A percentile compares a stretch with the other conserved stretches of the same genome.
phyloP scores from a whole-genome alignment of 192 early-diverging fungal genomes.

The Pilobolus umbonatus region DNA sequence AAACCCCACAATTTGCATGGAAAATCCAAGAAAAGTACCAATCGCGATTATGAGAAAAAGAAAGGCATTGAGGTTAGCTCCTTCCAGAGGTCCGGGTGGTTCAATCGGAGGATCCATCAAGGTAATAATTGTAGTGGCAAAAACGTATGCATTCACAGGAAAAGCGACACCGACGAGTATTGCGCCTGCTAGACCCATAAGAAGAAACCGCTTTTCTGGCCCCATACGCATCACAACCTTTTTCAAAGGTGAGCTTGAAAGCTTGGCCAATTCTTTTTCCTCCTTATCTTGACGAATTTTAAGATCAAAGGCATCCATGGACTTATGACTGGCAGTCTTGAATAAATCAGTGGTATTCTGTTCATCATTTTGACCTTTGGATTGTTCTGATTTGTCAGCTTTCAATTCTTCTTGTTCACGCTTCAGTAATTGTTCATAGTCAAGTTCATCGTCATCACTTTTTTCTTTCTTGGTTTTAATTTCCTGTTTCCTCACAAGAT shows the following conservation, averaged over 20 bases:
- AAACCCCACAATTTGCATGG: conserved; percentile 12
- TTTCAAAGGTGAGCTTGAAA: conserved; percentile 48
- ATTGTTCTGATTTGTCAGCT: background rate
- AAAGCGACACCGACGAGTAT: conserved; percentile 67
- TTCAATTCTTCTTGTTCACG: conserved; percentile 18
- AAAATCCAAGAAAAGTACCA: conserved; percentile 15
- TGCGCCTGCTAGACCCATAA: conserved; percentile 55
- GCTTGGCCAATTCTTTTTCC: conserved; percentile 27
- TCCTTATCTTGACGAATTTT: conserved; percentile 35
- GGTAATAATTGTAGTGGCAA: conserved; percentile 48
- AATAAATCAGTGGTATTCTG: background rate
- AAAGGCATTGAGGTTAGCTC: conserved; percentile 22
- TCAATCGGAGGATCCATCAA: conserved; percentile 29
- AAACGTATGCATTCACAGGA: conserved; percentile 67
- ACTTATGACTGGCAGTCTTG: too few relatives aligned
- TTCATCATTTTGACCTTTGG: background rate
- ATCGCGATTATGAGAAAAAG: conserved; percentile 22
- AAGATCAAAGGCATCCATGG: conserved; percentile 25
- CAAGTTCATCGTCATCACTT: conserved; percentile 12
- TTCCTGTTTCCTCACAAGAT: conserved; percentile 64
- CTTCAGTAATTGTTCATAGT: background rate
- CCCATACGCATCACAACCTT: conserved; percentile 48
- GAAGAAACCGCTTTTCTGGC: conserved; percentile 46
- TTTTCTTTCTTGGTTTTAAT: conserved; percentile 37
- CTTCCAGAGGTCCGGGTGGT: conserved; percentile 19